Conservation (phyloP, 2,329 filamentous ascomycete genomes). For the Alternaria conjuncta region DNA sequence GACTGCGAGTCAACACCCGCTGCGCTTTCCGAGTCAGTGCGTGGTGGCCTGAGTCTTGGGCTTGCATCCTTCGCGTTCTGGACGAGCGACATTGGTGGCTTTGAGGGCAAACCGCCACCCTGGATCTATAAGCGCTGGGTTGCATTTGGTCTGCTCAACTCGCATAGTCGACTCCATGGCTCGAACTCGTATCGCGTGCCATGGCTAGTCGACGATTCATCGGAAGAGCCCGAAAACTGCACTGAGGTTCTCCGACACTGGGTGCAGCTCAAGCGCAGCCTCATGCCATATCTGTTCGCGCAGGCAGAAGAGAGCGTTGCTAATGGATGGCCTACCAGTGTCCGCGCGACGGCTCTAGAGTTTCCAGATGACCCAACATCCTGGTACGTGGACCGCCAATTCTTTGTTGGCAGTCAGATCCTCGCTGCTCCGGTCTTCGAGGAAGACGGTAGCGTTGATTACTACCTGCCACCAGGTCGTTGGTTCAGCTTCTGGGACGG, state of each 20-base stretch:
- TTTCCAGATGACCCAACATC: constrained; percentile 73
- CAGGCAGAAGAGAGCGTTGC: constrained; percentile 59
- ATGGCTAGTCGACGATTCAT: constrained; percentile 73
- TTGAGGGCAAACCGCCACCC: constrained; percentile 70
- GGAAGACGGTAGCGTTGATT: constrained; percentile 68
- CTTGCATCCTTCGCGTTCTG: constrained; percentile 71
- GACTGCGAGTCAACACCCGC: constrained; percentile 77
- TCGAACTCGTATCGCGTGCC: constrained; percentile 75
- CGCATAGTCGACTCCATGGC: constrained; percentile 73
- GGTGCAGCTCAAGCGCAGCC: constrained; percentile 60
- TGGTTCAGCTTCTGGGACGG: constrained; percentile 60
- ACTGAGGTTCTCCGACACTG: constrained; percentile 62
- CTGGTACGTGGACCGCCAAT: constrained; percentile 73
- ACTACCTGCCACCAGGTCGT: constrained; percentile 65
- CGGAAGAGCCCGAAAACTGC: constrained; percentile 54
- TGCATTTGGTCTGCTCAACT: constrained; percentile 74
- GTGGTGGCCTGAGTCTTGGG: constrained; percentile 69
- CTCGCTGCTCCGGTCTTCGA: constrained; percentile 70
- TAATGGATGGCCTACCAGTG: constrained; percentile 64
- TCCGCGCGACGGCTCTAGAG: constrained; percentile 71
- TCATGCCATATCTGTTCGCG: constrained; percentile 65
- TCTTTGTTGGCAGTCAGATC: constrained; percentile 72
- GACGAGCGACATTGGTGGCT: constrained; percentile 74
- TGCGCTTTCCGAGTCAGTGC: constrained; percentile 73
- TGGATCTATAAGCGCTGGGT: constrained; percentile 81